These are phyloP conservation scores for Hyaloperonospora arabidopsidis DNA, from an alignment of 352 stramenopile species.

Conservation along the genomic window DNA sequence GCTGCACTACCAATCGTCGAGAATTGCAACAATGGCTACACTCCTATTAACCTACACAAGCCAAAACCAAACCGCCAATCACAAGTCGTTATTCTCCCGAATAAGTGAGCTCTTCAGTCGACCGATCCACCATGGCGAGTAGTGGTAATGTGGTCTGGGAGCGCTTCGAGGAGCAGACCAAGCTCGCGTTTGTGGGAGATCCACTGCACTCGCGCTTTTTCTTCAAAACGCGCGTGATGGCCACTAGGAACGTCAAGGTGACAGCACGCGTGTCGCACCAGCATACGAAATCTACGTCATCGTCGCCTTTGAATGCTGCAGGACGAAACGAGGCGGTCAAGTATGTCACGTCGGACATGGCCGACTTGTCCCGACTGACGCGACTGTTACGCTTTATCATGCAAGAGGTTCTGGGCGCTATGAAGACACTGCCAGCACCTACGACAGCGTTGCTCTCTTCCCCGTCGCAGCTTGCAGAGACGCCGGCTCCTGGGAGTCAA, in stretches of 20 bases:
- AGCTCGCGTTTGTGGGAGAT: conserved; percentile 50
- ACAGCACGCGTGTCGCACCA: conserved; percentile 42
- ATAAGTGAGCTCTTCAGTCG: too few relatives aligned
- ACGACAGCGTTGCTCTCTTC: conserved; percentile 1
- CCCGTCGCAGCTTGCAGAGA: conserved; percentile 1
- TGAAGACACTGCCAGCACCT: conserved; percentile 23
- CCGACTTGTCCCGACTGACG: conserved; percentile 36
- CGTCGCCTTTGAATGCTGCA: conserved; percentile 1
- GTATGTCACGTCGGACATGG: conserved; percentile 22
- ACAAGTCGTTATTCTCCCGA: not conserved
- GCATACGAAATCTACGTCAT: conserved; percentile 13
- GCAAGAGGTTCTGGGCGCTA: conserved; percentile 59
- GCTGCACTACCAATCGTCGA: too few relatives aligned
- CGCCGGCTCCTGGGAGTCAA: conserved; percentile 1
- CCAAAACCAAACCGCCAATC: not conserved
- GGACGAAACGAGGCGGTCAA: conserved; percentile 22
- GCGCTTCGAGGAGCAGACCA: conserved; percentile 60
- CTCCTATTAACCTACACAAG: too few relatives aligned
- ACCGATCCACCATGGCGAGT: too few relatives aligned
- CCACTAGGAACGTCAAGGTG: conserved; percentile 27
- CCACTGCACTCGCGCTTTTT: conserved; percentile 50
- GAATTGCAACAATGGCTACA: too few relatives aligned
- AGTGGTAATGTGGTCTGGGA: conserved; percentile 40
- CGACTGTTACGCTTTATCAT: conserved; percentile 58
- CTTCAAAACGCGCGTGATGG: conserved; percentile 44